Conservation (phyloP, 225 moss, liverwort and hornwort genomes). For the Pseudoscleropodium purum region DNA sequence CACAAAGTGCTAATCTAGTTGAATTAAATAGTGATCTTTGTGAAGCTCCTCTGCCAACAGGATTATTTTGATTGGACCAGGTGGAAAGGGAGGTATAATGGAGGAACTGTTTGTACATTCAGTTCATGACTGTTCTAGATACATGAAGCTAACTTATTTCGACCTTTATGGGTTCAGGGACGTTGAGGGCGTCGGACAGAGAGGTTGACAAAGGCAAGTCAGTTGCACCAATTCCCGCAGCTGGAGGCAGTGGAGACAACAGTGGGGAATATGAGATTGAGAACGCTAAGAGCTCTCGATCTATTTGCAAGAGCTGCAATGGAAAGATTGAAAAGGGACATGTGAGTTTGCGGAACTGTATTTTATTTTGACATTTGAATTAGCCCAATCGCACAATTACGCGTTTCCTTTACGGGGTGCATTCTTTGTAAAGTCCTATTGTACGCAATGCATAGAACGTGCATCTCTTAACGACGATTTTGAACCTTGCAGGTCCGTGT, state of each 20-base stretch:
- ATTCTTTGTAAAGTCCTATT: neutral
- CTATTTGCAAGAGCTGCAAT: slow-evolving; percentile 81
- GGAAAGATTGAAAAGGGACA: slow-evolving; percentile 78
- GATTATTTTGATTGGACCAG: neutral
- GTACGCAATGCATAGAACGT: neutral
- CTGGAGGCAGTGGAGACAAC: slow-evolving; percentile 37
- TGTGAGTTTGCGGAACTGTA: slow-evolving; percentile 24
- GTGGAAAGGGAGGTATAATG: neutral
- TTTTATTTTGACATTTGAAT: neutral
- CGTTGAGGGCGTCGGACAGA: slow-evolving; percentile 14
- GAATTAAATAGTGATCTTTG: neutral
- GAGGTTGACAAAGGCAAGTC: slow-evolving; percentile 46
- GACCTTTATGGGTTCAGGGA: slow-evolving; percentile 8
- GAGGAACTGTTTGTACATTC: neutral
- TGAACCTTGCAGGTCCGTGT: slow-evolving; percentile 60
- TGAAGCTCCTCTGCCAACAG: neutral
- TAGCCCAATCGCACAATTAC: neutral
- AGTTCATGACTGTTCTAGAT: neutral
- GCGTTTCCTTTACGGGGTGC: neutral
- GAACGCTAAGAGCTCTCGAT: slow-evolving; percentile 79
- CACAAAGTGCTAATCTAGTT: neutral
- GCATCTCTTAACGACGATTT: neutral
- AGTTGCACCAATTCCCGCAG: slow-evolving; percentile 23
- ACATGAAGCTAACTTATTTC: neutral
- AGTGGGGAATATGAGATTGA: slow-evolving; percentile 86